Base-by-base conservation (phyloP, 1,284 basidiomycete genomes). In the Wolfiporia cocos region DNA sequence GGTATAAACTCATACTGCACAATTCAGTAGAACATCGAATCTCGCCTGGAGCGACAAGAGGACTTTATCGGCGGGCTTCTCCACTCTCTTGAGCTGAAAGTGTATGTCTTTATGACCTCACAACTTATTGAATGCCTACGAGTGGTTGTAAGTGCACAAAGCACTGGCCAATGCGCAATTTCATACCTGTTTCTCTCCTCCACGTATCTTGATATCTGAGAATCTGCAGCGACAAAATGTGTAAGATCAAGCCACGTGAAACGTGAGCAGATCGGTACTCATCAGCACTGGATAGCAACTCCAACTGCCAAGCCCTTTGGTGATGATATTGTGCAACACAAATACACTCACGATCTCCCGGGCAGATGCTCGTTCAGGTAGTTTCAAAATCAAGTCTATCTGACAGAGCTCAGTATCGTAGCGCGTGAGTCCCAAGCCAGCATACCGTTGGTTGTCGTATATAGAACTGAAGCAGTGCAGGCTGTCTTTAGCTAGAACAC, bases 11-110 rank as follows among this genome's bases (percentile, higher is more conserved):
- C 7, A 7, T 28, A 28, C 26, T n/a, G n/a, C n/a, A n/a, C n/a
- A n/a, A n/a, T 28, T 28, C 26, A 9, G 26, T 28, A n/a, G 7
- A 14, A 28, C 9, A 14, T 28, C 19, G 34, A 18, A 2, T 18
- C 55, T 47, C 42, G 84, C 85, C 62, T 90, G 86, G 12, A 88
- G 78, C 34, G 90, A 61, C 5, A 88, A 54, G 56, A 85, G 77
- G 12, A 81, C 67, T 55, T 91, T 91, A 56, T 91, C 86, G 5
- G 68, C 61, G 0, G 78, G 70, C 49, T 74, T 79, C 38, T 80
- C 79, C 4, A 82, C 61, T 53, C 81, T 88, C 62, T 78, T 78
- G 9, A 81, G 62, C 43, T 75, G 70, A 58, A 76, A 90, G 2
- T 87, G 79, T 44, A 88, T 86, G 48, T 88, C 86, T 21, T 68